Evolutionary conservation across 2,329 filamentous ascomycete genomes (phyloP), one percentile per base, ranked within the genome.

Genomic region (Cladosporium sp.): DNA sequence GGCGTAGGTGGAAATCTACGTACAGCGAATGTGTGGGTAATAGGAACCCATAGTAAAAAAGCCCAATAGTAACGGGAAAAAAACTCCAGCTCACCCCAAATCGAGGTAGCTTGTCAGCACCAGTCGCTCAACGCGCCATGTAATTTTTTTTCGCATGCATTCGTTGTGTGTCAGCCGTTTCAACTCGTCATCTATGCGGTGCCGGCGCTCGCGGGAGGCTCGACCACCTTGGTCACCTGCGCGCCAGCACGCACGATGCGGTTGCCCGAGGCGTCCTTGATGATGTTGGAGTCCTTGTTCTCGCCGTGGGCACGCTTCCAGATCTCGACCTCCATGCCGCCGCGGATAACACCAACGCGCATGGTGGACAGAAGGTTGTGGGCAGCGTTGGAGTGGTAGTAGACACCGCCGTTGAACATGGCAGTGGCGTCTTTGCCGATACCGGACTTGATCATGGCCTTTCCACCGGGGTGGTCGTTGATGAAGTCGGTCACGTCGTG

Each of bases 321-420:
- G 75, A 94, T 91, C 80, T 95, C 90, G 25, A 95, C 90, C 74
- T 94, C 90, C 72, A 89, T 91, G 42, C 90, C 90, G 63, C 90
- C 90, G 53, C 89, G 88, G 62, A 95, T 87, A 49, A 95, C 90
- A 74, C 89, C 90, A 13, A 94, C 86, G 65, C 90, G 83, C 89
- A 94, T 94, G 65, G 89, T 94, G 7, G 88, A 91, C 62, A 95
- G 82, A 60, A 94, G 76, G 77, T 95, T 95, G 81, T 95, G 90
- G 35, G 90, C 90, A 57, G 89, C 90, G 76, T 95, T 95, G 72
- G 87, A 91, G 80, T 95, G 90, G 73, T 88, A 83, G 79, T 95
- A 95, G 61, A 95, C 88, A 76, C 90, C 90, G 64, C 90, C 90
- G 74, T 95, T 95, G 83, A 95, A 95, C 76, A 92, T 90, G 66